These are phyloP conservation scores for Bipolaris bicolor DNA, from an alignment of 2,329 filamentous ascomycete genomes.

Conservation along the genomic window DNA sequence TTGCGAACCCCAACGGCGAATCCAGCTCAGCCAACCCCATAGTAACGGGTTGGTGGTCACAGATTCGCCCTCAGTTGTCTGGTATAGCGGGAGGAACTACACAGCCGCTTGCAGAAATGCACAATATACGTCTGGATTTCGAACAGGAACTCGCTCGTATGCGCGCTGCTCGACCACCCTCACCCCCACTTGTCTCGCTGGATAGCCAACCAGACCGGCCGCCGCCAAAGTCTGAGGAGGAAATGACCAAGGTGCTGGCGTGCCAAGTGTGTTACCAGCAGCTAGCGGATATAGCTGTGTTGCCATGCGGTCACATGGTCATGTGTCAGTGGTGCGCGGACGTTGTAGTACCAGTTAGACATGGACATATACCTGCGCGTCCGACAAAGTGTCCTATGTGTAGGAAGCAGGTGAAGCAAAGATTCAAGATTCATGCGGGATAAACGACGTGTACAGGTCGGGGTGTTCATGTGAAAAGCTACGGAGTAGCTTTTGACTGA, in stretches of 20 bases:
- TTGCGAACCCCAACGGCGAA: neutral
- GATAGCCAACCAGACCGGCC: constrained; percentile 57
- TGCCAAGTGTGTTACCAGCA: constrained; percentile 62
- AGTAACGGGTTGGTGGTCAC: neutral
- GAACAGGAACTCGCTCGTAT: constrained; percentile 8
- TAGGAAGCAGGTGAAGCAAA: constrained; percentile 54
- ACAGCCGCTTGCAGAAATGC: neutral
- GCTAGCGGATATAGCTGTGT: constrained; percentile 57
- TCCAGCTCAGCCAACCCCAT: neutral
- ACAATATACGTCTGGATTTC: neutral
- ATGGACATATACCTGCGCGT: constrained; percentile 50
- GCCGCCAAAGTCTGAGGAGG: constrained; percentile 54
- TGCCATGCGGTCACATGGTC: constrained; percentile 62
- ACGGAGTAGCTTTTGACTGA: neutral
- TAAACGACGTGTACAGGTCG: neutral
- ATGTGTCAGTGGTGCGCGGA: constrained; percentile 64
- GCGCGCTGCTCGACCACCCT: constrained; percentile 18
- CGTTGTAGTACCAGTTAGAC: constrained; percentile 54
- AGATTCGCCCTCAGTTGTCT: neutral
- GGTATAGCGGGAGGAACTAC: neutral
- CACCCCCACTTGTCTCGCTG: constrained; percentile 43
- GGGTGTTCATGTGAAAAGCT: neutral
- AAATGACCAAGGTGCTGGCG: constrained; percentile 58
- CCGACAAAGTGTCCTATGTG: constrained; percentile 55
- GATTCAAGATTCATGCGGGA: constrained; percentile 47